Base-by-base conservation (phyloP, 1,284 basidiomycete species). In the Trametes hirsuta region DNA sequence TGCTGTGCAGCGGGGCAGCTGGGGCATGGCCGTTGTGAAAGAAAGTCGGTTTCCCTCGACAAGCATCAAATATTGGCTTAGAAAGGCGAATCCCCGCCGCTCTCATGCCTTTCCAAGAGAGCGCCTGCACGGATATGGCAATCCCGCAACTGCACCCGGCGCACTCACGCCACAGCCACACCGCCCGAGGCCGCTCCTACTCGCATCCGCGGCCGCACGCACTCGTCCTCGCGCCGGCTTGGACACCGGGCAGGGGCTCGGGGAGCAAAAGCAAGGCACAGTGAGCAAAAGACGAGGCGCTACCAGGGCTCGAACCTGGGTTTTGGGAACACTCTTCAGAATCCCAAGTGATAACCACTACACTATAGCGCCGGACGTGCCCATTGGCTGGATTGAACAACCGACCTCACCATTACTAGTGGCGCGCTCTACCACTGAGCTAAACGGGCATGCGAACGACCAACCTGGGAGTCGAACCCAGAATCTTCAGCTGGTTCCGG, bases 291-390 rank as follows among this genome's bases (percentile, higher is more conserved):
- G 4, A 18, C 2, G 9, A 58, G 56, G 56, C 56, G 56, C 56
- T 58, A 58, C 56, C 56, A 58, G 56, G 56, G 56, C 51, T 58
- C 56, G 56, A 58, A 58, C 56, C 50, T 58, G 56, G 56, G 56
- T 58, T 53, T 58, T 58, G 56, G 56, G 56, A 58, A 58, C 56
- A 52, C 47, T 39, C 39, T 24, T 58, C 56, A 58, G 56, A 58
- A 58, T 58, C 56, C 56, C 56, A 58, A 58, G 56, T 58, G 56
- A 58, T 58, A 53, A 58, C 56, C 56, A 53, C 56, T 58, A 58
- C 56, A 58, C 56, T 58, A 58, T 58, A 58, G 56, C 56, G 56
- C 56, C 56, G 30, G 30, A 18, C 18, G 22, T 57, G 55, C 55
- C 55, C 55, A 56, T 40, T 56, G 47, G 46, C 54, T 49, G 47